Evolutionary conservation across 306 rosid genomes (phyloP), one percentile per base, ranked within the genome.

Genomic region (Herpetospermum pedunculosum): DNA sequence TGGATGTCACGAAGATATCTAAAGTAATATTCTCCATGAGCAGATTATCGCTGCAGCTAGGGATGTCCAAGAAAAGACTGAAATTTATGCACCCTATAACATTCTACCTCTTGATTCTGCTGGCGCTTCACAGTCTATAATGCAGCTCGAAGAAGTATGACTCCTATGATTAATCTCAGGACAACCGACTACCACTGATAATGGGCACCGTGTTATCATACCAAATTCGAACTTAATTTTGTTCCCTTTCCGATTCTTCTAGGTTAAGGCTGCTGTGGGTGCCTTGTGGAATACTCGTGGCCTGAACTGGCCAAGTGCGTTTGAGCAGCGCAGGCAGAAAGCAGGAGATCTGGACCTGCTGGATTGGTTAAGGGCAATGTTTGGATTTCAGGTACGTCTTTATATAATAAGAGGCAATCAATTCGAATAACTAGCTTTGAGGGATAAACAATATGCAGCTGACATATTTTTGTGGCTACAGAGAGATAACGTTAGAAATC

Each of bases 61-160:
- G 87, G 97, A 93, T 91, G 98, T 93, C 74, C 97, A 93, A 80
- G 97, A 93, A 81, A 93, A 91, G 84, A 91, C 90, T 10, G 98
- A 93, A 77, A 91, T 85, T 65, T 93, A 93, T 73, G 90, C 90
- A 2, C 98, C 98, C 0, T 93, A 86, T 78, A 93, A 93, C 83
- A 93, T 93, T 81, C 97, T 93, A 75, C 98, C 98, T 5, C 82
- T 90, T 83, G 98, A 93, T 80, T 86, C 96, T 55, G 98, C 97
- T 4, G 98, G 98, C 83, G 96, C 98, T 75, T 87, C 97, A 40
- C 98, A 90, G 88, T 84, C 97, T 62, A 70, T 90, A 78, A 93
- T 93, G 98, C 98, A 90, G 83, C 94, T 89, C 69, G 98, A 93
- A 70, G 98, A 93, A 96, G 98, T n/a, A n/a, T n/a, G n/a, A n/a